Base-by-base conservation (phyloP, 345 rosid genomes). In the Psidium friedrichsthalianum region DNA sequence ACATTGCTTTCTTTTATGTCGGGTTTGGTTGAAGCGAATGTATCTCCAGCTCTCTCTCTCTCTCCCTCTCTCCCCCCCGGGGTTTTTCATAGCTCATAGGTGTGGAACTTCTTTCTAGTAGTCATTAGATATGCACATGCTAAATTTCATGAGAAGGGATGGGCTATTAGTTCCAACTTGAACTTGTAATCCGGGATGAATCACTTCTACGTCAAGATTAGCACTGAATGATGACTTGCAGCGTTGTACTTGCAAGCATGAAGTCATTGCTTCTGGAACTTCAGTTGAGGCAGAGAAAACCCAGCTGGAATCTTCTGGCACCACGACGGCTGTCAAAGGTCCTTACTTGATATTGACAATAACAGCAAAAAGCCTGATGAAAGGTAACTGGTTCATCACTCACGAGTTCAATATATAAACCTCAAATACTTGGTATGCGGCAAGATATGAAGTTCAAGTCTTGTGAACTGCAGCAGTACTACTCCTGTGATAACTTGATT, bases 161-260 rank as follows among this genome's bases (percentile, higher is more conserved):
- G 80, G 80, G 47, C 36, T 69, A 69, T 69, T 69, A 36, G 24
- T 69, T 36, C 47, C 80, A 36, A 69, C 47, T 69, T 36, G 25
- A 69, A 36, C 80, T 69, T 69, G 80, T 69, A 36, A 69, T 93
- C 83, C 92, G 99, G 92, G 99, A 98, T 78, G 98, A 98, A 88
- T 94, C 97, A 55, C 93, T 98, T 85, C 90, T 98, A 84, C 89
- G 96, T 87, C 98, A 96, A 90, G 99, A 86, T 91, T 98, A 87
- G 93, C 97, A 47, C 86, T 96, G 88, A 98, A 98, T 92, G 99
- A 98, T 90, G 99, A 96, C 90, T 90, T 98, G 98, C 98, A 98
- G 89, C 98, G 96, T 83, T 83, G 89, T 98, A 85, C 91, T 98
- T 84, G 95, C 95, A 98, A 91, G 90, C 97, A 98, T 86, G 98